Base-by-base conservation (phyloP, 805 yeast species). In the Priceomyces melissophilus region DNA sequence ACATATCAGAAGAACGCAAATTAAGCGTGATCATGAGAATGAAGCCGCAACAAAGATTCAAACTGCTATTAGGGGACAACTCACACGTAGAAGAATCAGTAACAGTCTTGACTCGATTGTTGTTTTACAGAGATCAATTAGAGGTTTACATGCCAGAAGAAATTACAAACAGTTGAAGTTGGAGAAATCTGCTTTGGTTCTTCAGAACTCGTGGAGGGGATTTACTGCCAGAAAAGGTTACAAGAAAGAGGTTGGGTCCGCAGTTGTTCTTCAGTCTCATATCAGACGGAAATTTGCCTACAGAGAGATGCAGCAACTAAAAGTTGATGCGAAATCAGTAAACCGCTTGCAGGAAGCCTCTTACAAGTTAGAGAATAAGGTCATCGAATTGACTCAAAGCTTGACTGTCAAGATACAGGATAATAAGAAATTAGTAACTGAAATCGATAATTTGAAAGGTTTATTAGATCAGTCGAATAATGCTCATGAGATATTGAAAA, bases 331-430 rank as follows among this genome's bases (percentile, higher is more conserved):
- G 25, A 87, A 87, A 60, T 87, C 96, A 11, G 95, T 88, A 34
- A 83, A 84, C 59, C 95, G 84, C 58, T 76, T 87, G 69, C 81
- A 87, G 63, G 96, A 91, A 61, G 95, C 87, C 30, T 89, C 95
- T 54, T 93, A 88, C 67, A 81, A 85, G 60, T 76, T 95, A 55
- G 99, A 93, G 64, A 93, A 93, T 65, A 93, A 95, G 73, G 97
- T 95, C n/a, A 89, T 93, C 49, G 95, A 90, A 63, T 78, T 93
- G 52, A 91, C 97, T 3, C 95, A 91, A 57, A 77, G 84, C 10
- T 72, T 91, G 45, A 79, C 96, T 0, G 66, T 81, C 29, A 86
- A 87, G 60, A 82, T 85, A 17, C 86, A 80, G 49, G 96, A 88
- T 52, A 90, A 90, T 63, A 84, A 83, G 67, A 76, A 75, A 45